Base-by-base conservation (phyloP, 2,329 filamentous ascomycete species). In the Pestalotiopsis fici region DNA sequence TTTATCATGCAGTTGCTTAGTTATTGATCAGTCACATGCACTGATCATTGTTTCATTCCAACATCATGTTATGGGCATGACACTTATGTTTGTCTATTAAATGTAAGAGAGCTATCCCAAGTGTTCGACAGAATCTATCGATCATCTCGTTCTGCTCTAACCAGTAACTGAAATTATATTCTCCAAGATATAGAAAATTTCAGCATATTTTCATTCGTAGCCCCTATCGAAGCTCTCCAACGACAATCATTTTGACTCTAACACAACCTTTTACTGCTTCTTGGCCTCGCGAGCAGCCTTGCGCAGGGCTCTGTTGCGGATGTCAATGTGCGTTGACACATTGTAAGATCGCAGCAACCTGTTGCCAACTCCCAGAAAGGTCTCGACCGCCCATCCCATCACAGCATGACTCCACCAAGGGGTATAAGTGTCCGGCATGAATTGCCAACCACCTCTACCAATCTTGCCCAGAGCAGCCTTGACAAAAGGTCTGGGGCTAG, bases 401-500 rank as follows among this genome's bases (percentile, higher is more conserved):
- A 97, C 77, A 0, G 91, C 93, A 80, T 99, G 96, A 71, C 88
- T 92, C 95, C 95, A 98, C 84, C 91, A 98, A 0, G 96, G 97
- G 2, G 94, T 97, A 75, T 93, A 95, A 43, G 93, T 97, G 80
- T 92, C 91, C 5, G 92, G 89, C 67, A 94, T 92, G 13, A 88
- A 87, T 77, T 97, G 93, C 73, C 92, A 93, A 62, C 92, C 90
- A 69, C 93, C 93, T 66, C 88, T 88, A 60, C 95, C 95, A 74
- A 99, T 87, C 85, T 96, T 97, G 70, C 87, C 83, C 67, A 99
- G 83, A 0, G 92, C 89, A 6, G 93, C 85, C 74, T 87, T 88
- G 66, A 99, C 96, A 78, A 98, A 98, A 65, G 86, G 83, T 78
- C 91, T 91, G 15, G 95, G 92, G 68, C 87, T 94, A 11, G 96